phyloP scores from a whole-genome alignment of 345 rosid genomes.

The Eucalyptus curtisii region DNA sequence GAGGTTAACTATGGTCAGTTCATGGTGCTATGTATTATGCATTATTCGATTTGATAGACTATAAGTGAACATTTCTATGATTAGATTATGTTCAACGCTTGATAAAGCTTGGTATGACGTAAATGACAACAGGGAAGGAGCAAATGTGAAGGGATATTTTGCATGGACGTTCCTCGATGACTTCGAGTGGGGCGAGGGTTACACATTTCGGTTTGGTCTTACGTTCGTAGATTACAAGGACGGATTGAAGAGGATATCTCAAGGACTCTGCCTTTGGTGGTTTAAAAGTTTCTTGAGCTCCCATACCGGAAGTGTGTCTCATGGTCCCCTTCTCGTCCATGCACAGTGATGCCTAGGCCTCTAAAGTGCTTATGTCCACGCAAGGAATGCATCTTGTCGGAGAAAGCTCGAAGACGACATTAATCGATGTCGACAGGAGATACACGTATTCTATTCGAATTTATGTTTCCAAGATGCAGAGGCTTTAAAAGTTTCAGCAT shows the following conservation, averaged over 20 bases:
- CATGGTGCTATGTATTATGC: too few species aligned
- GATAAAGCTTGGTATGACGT: neutral
- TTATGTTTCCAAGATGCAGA: neutral
- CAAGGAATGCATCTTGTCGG: neutral
- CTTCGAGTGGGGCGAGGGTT: conserved; percentile 17
- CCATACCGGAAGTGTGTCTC: neutral
- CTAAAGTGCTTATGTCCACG: neutral
- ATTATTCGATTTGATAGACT: neutral
- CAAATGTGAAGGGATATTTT: conserved; percentile 13
- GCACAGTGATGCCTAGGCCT: neutral
- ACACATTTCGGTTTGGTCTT: conserved; percentile 8
- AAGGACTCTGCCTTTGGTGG: conserved; percentile 24
- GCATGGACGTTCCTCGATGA: conserved; percentile 19
- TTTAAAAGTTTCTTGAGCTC: conserved; percentile 4
- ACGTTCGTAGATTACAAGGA: conserved; percentile 4
- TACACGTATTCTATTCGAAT: neutral
- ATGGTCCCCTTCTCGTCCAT: neutral
- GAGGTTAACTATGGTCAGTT: neutral
- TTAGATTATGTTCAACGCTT: neutral
- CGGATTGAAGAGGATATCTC: conserved; percentile 5
- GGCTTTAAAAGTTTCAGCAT: neutral
- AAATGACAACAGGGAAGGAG: conserved; percentile 10
- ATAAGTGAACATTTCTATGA: neutral
- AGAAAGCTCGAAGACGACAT: neutral
- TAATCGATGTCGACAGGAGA: neutral